phyloP scores from a whole-genome alignment of 306 rosid genomes.

The Cercis canadensis region DNA sequence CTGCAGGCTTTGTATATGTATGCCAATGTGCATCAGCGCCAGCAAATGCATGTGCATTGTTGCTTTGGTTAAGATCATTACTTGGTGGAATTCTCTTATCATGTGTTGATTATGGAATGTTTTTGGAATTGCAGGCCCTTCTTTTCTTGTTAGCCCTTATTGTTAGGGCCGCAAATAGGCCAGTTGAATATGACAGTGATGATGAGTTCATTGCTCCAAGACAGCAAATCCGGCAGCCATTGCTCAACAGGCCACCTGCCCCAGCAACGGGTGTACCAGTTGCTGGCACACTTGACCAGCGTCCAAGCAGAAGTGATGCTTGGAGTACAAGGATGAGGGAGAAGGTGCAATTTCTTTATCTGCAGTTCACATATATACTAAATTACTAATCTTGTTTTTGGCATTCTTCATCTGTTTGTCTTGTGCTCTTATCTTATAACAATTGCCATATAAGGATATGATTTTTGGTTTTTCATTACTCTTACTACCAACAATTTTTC shows the following conservation, averaged over 20 bases:
- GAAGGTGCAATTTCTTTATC: conserved; percentile 63
- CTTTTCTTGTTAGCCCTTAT: conserved; percentile 86
- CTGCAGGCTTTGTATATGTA: too few species aligned
- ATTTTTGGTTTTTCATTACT: conserved; percentile 16
- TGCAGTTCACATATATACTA: background rate
- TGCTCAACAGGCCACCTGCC: conserved; percentile 72
- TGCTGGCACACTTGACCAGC: conserved; percentile 70
- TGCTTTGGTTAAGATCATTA: conserved; percentile 2
- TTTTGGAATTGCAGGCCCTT: conserved; percentile 70
- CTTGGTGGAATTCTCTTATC: conserved; percentile 19
- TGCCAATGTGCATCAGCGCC: too few species aligned
- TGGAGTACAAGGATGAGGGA: conserved; percentile 99
- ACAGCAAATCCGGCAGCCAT: conserved; percentile 83
- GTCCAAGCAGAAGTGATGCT: conserved; percentile 89
- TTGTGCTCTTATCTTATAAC: background rate
- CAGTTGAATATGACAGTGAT: conserved; percentile 87
- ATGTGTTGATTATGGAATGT: conserved; percentile 24
- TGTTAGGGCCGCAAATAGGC: conserved; percentile 84
- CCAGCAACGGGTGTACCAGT: conserved; percentile 85
- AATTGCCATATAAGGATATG: background rate
- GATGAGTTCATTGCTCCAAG: conserved; percentile 81
- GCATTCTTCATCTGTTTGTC: background rate
- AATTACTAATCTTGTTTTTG: background rate
- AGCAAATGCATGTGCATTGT: background rate
- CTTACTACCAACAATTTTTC: background rate